Percentiles rank a stretch among this genome's conserved stretches.
phyloP scores from a whole-genome alignment of 805 yeast genomes.

The Saccharomycopsis sp. region DNA sequence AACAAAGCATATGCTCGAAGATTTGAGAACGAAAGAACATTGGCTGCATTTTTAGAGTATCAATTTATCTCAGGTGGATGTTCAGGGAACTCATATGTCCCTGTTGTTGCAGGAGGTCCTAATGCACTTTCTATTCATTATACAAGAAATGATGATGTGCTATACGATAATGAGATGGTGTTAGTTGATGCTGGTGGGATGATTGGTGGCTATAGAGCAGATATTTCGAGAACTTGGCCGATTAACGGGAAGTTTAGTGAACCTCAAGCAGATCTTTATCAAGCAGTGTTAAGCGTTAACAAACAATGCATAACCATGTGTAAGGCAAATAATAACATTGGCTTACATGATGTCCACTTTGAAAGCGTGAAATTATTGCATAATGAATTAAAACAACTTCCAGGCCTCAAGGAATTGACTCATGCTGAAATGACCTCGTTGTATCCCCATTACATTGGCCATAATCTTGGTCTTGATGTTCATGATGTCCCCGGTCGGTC shows the following conservation, averaged over 20 bases:
- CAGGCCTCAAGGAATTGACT: slow-evolving; percentile 52
- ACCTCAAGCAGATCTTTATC: slow-evolving; percentile 80
- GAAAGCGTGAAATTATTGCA: slow-evolving; percentile 53
- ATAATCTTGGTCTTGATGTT: slow-evolving; percentile 87
- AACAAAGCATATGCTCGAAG: slow-evolving; percentile 70
- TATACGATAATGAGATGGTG: slow-evolving; percentile 73
- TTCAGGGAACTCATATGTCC: slow-evolving; percentile 82
- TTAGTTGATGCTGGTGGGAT: slow-evolving; percentile 94
- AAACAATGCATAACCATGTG: slow-evolving; percentile 70
- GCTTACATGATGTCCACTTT: slow-evolving; percentile 72
- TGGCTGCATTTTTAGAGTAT: slow-evolving; percentile 76
- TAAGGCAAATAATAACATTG: slow-evolving; percentile 41
- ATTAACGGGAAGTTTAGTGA: slow-evolving; percentile 63
- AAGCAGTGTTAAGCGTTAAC: slow-evolving; percentile 81
- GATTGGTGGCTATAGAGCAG: slow-evolving; percentile 90
- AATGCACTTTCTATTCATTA: slow-evolving; percentile 91
- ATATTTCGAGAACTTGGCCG: slow-evolving; percentile 97
- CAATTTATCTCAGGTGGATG: slow-evolving; percentile 83
- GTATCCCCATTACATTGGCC: slow-evolving; percentile 95
- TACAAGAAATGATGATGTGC: slow-evolving; percentile 81
- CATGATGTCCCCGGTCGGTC: slow-evolving; percentile 72
- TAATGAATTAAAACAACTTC: slow-evolving; percentile 56
- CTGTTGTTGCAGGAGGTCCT: slow-evolving; percentile 92
- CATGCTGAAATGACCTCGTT: slow-evolving; percentile 46
- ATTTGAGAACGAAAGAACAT: slow-evolving; percentile 65